Base-by-base conservation (phyloP, 352 stramenopile species). In the Elongisporangium prolatum region DNA sequence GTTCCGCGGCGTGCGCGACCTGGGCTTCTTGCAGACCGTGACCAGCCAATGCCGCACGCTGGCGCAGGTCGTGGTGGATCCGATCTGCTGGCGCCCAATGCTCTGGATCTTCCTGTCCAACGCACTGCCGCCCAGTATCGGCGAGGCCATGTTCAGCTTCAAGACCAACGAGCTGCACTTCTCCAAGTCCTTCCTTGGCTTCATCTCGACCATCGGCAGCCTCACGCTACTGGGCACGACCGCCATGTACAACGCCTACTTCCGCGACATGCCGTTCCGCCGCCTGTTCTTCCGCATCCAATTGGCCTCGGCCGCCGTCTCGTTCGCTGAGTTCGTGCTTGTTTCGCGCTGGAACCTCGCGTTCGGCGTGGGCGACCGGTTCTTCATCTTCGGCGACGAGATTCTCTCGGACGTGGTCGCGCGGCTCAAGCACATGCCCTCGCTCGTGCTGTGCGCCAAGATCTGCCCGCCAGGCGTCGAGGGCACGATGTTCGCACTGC, bases 391-490 rank as follows among this genome's bases (percentile, higher is more conserved):
- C 47, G 79, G 81, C 20, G 84, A 93, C 66, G 81, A 89, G 63
- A 87, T 93, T 55, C 71, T 90, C 10, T 89, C 80, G 61, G 84
- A 91, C 54, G 80, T 93, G 5, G 84, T 93, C 22, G 79, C 76
- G 52, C 75, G 80, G 0, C 78, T 93, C 67, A 91, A 91, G 65
- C 77, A 88, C 61, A 94, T 99, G 72, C 96, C 96, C 9, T 98
- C 88, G 52, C 81, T 98, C 22, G 93, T 98, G 50, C 72, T 99
- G n/a, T 97, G 96, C 51, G 93, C 94, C 59, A 92, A 93, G 64
- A 84, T 99, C 57, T 99, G 96, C 59, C 96, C 96, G 24, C 88
- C 84, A 24, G 96, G 96, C 51, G 90, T 98, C 49, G 96, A 99
- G 74, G 96, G 95, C 57, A 98, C 97, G 4, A 86, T 99, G 61